phyloP scores from a whole-genome alignment of 2,329 filamentous ascomycete genomes.

The Penicillium sp. region DNA sequence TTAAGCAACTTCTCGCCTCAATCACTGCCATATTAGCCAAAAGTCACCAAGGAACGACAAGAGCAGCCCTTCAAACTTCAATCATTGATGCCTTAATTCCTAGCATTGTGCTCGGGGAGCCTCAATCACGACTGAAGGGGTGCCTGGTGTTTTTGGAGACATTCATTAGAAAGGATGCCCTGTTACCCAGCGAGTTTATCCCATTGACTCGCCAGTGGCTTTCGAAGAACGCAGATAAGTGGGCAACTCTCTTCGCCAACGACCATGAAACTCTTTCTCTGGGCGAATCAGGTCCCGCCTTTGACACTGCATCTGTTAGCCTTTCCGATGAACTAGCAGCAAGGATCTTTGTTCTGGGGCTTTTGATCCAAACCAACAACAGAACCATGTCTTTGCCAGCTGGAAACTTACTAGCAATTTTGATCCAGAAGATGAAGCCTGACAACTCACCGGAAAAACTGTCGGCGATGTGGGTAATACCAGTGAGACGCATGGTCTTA shows the following conservation, averaged over 20 bases:
- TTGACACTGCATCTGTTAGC: conserved; percentile 6
- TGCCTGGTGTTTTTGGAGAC: conserved; percentile 39
- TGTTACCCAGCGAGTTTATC: conserved; percentile 35
- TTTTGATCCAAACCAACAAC: conserved; percentile 34
- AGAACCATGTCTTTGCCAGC: conserved; percentile 31
- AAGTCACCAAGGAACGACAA: conserved; percentile 24
- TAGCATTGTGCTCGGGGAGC: conserved; percentile 41
- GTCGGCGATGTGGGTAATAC: conserved; percentile 37
- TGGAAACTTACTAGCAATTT: conserved; percentile 29
- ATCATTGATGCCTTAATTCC: conserved; percentile 35
- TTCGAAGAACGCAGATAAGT: conserved; percentile 29
- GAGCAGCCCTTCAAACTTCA: conserved; percentile 21
- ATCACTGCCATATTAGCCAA: conserved; percentile 38
- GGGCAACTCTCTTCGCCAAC: conserved; percentile 35
- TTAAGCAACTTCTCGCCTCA: conserved; percentile 47
- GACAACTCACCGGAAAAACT: conserved; percentile 14
- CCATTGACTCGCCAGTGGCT: conserved; percentile 36
- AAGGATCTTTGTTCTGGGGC: conserved; percentile 33
- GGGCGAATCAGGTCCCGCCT: conserved; percentile 20
- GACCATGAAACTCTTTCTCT: conserved; percentile 35
- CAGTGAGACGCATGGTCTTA: conserved; percentile 39
- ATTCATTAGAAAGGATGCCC: conserved; percentile 40
- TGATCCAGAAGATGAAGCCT: conserved; percentile 33
- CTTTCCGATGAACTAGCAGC: conserved; percentile 26
- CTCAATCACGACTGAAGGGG: conserved; percentile 40